Base-by-base conservation (phyloP, 768 basidiomycete species). In the Hebeloma cylindrosporum region DNA sequence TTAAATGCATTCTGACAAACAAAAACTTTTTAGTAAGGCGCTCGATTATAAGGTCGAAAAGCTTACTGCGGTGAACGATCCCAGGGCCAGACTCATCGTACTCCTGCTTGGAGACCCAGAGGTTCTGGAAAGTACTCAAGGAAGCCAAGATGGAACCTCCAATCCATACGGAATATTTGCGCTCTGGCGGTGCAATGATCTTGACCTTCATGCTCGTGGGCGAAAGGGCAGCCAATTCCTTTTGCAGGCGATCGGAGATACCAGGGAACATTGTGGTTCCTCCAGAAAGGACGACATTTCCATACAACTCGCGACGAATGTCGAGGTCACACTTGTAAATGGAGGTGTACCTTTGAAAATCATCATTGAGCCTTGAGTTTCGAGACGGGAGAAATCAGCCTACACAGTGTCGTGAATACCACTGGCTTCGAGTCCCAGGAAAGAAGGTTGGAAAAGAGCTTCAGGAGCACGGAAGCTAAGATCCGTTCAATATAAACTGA, bases 201-300 rank as follows among this genome's bases (percentile, higher is more conserved):
- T 91, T 93, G 72, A 93, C 85, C 82, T 93, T 94, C 87, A 94
- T 87, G 71, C 85, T 89, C 46, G 87, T 78, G 20, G 93, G 92
- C 44, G 87, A 79, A 54, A 93, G 75, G 16, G 84, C 73, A 16
- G 87, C 87, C 63, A 95, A 74, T 72, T 95, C 92, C 77, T 92
- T 93, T 68, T 91, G 88, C 89, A 95, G 90, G 60, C 93, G 87
- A 69, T 95, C 93, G 56, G 91, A 82, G 59, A 95, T 93, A 75
- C 92, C 93, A 56, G 88, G 84, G 87, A 93, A 93, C 91, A 94
- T 93, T 61, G 90, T 93, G 51, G 88, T 89, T 62, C 91, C 91
- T 61, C 91, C 91, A 43, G 87, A 88, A 49, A 92, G 78, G 45
- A 91, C 88, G 51, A 92, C 81, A 70, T 91, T 91, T 52, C 86